Conservation (phyloP, 2,329 filamentous ascomycete species). For the Coniochaeta pulveracea region DNA sequence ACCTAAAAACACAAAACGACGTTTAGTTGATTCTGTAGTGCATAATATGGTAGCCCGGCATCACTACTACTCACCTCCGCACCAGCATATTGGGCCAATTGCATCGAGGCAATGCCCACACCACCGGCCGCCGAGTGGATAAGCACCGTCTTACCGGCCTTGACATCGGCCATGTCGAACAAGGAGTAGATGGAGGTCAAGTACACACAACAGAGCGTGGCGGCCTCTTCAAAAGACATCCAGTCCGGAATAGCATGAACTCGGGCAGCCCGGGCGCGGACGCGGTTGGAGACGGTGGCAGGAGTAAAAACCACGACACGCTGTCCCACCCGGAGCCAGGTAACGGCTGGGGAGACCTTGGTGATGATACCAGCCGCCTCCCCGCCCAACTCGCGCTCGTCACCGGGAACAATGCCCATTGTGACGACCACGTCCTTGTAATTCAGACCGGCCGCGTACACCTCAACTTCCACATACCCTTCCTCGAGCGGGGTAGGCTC, state of each 20-base stretch:
- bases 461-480: constrained; percentile 20
- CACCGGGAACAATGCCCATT: constrained; percentile 9
- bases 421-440: constrained; percentile 16
- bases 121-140: constrained; percentile 16
- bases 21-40: too few relatives aligned
- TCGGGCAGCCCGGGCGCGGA: background rate
- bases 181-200: constrained; percentile 19
- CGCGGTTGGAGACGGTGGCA: constrained; percentile 8
- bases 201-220: constrained; percentile 19
- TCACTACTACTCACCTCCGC: constrained; percentile 6
- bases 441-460: constrained; percentile 22
- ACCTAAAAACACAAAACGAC: too few relatives aligned
- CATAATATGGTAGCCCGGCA: too few relatives aligned
- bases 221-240: constrained; percentile 20
- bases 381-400: constrained; percentile 5
- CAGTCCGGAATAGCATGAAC: constrained; percentile 15
- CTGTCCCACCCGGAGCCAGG: constrained; percentile 5
- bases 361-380: constrained; percentile 8
- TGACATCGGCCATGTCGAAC: constrained; percentile 15
- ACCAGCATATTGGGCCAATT: constrained; percentile 10
- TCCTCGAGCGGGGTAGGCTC: constrained; percentile 6
- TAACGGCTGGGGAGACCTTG: constrained; percentile 6
- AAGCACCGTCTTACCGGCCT: constrained; percentile 12
- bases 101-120: constrained; percentile 13
- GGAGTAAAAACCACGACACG: constrained; percentile 4